These are phyloP conservation scores for Picea abies DNA, from an alignment of 83 land plant genomes.

Conservation along the genomic window DNA sequence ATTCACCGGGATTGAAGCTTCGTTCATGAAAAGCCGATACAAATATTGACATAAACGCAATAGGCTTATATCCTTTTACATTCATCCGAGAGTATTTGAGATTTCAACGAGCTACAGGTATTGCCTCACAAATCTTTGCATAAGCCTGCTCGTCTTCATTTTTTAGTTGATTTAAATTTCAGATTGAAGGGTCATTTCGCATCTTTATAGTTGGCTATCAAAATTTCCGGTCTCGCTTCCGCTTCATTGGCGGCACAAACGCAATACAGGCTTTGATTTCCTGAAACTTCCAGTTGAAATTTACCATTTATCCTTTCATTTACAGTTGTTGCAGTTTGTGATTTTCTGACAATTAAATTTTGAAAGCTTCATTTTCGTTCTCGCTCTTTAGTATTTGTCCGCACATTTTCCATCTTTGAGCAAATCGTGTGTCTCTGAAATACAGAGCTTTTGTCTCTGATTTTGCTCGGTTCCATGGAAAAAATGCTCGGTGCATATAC, in stretches of 20 bases:
- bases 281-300: background rate
- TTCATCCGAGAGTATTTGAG: background rate
- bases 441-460: background rate
- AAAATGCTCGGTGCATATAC: background rate
- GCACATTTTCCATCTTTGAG: background rate
- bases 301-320: background rate
- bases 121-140: background rate
- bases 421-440: background rate
- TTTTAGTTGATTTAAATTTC: background rate
- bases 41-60: background rate
- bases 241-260: too few relatives aligned
- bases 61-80: background rate
- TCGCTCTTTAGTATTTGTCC: background rate
- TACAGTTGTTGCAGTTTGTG: background rate
- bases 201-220: background rate
- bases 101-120: background rate
- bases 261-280: background rate
- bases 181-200: background rate
- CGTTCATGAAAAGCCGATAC: background rate
- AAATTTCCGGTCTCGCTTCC: too few relatives aligned
- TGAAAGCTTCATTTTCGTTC: background rate
- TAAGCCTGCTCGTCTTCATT: background rate
- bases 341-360: background rate
- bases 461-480: background rate
- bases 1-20: background rate